These are phyloP conservation scores for Russula brevipes DNA, from an alignment of 768 basidiomycete genomes.

Conservation along the genomic window DNA sequence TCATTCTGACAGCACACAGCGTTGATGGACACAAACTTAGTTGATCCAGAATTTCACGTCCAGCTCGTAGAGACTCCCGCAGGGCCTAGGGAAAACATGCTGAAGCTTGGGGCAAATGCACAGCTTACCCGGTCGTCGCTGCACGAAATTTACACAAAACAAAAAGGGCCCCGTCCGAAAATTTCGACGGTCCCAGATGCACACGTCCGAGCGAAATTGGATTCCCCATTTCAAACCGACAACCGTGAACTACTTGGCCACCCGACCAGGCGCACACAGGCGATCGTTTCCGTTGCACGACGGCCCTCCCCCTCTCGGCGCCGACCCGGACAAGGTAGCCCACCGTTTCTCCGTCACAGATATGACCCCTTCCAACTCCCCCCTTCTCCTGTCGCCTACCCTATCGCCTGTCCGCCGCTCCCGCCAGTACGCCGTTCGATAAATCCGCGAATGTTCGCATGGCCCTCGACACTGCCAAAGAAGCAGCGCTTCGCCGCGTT, in stretches of 20 bases:
- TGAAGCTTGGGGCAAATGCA: no score
- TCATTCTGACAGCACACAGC: neutral
- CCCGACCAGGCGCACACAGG: neutral
- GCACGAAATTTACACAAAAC: no score
- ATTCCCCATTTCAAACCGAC: neutral
- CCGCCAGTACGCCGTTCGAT: constrained; percentile 63
- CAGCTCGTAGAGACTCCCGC: no score
- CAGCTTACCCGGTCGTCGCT: no score
- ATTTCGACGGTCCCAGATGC: no score
- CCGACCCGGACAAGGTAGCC: neutral
- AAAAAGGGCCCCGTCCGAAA: no score
- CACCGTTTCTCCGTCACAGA: neutral
- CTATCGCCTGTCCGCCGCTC: constrained; percentile 3
- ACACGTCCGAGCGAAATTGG: no score
- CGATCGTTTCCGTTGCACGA: neutral
- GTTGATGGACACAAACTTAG: neutral
- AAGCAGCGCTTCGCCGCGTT: constrained; percentile 67
- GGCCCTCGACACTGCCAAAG: constrained; percentile 76
- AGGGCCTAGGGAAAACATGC: no score
- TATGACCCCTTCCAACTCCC: neutral
- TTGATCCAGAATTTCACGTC: neutral
- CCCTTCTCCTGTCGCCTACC: neutral
- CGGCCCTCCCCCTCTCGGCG: no score
- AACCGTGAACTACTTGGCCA: neutral
- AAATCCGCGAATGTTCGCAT: constrained; percentile 71